A percentile compares a stretch with the other conserved stretches of the same genome.
phyloP scores from a whole-genome alignment of 2,329 filamentous ascomycete species.

The Ophiocordyceps polyrhachis-furcata region DNA sequence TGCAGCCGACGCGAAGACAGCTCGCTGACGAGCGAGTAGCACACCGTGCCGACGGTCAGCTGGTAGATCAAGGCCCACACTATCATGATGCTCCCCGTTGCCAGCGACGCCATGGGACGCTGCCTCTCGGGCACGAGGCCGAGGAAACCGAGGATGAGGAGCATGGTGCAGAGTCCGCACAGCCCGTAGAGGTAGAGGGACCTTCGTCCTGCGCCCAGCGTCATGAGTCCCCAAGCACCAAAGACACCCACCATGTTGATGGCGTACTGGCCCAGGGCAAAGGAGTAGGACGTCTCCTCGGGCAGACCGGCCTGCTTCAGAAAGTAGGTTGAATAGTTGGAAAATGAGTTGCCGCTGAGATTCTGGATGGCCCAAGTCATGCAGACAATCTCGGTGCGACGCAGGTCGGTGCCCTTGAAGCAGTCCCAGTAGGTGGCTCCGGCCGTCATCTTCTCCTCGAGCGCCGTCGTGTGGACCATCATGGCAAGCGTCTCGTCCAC shows the following conservation, averaged over 20 bases:
- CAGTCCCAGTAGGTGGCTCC: conserved; percentile 67
- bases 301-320: conserved; percentile 39
- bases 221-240: conserved; percentile 67
- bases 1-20: conserved; percentile 66
- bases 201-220: conserved; percentile 53
- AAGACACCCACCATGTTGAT: conserved; percentile 69
- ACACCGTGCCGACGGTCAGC: conserved; percentile 72
- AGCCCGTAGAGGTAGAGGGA: conserved; percentile 61
- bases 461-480: conserved; percentile 77
- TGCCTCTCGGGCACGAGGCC: conserved; percentile 49
- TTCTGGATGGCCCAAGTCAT: conserved; percentile 47
- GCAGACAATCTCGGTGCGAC: conserved; percentile 55
- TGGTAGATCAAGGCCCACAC: conserved; percentile 72
- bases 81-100: conserved; percentile 73
- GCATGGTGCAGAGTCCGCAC: conserved; percentile 53
- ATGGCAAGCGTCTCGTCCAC: conserved; percentile 73
- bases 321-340: conserved; percentile 48
- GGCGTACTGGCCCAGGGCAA: conserved; percentile 44
- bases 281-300: conserved; percentile 32
- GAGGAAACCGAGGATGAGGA: conserved; percentile 70
- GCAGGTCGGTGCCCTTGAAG: conserved; percentile 60
- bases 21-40: conserved; percentile 76
- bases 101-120: conserved; percentile 43
- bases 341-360: conserved; percentile 43
- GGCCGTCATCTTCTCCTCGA: conserved; percentile 57